Evolutionary conservation across 1,139 yeast species (phyloP).

Genomic region (Kurtzmaniella natalensis): DNA sequence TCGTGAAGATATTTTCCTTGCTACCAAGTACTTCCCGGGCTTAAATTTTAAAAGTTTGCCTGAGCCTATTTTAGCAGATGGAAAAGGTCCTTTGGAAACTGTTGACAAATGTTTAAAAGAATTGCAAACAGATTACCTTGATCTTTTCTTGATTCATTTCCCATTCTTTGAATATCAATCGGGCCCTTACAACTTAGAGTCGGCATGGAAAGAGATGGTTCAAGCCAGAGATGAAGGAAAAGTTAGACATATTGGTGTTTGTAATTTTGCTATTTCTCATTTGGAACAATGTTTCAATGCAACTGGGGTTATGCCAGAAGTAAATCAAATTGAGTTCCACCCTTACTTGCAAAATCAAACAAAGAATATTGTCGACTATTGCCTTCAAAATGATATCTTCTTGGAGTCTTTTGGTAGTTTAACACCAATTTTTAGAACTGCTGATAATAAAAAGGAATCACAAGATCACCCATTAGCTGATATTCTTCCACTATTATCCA

Average conservation of each 20-base stretch:
- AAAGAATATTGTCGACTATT: conserved; percentile 25
- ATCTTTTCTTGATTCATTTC: conserved; percentile 63
- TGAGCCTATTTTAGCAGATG: conserved; percentile 10
- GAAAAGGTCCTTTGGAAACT: conserved; percentile 43
- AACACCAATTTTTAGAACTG: conserved; percentile 31
- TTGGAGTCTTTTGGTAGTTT: conserved; percentile 41
- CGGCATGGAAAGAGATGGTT: conserved; percentile 37
- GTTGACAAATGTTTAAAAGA: conserved; percentile 45
- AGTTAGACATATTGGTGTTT: conserved; percentile 40
- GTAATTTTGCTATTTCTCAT: conserved; percentile 30
- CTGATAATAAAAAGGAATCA: conserved; percentile 11
- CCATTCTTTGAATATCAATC: conserved; percentile 36
- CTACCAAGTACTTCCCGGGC: conserved; percentile 48
- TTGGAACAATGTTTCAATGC: conserved; percentile 20
- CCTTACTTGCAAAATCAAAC: conserved; percentile 39
- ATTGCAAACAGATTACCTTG: conserved; percentile 61
- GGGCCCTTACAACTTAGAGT: conserved; percentile 23
- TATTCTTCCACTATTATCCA: conserved; percentile 39
- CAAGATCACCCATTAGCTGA: conserved; percentile 27
- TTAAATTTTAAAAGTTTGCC: conserved; percentile 6
- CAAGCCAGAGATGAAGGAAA: conserved; percentile 35
- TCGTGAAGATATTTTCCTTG: conserved; percentile 50
- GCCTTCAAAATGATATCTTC: conserved; percentile 25
- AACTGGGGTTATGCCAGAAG: conserved; percentile 23
- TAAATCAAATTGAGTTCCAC: conserved; percentile 41